These are phyloP conservation scores for Candida nitratophila DNA, from an alignment of 805 yeast genomes.

Conservation along the genomic window DNA sequence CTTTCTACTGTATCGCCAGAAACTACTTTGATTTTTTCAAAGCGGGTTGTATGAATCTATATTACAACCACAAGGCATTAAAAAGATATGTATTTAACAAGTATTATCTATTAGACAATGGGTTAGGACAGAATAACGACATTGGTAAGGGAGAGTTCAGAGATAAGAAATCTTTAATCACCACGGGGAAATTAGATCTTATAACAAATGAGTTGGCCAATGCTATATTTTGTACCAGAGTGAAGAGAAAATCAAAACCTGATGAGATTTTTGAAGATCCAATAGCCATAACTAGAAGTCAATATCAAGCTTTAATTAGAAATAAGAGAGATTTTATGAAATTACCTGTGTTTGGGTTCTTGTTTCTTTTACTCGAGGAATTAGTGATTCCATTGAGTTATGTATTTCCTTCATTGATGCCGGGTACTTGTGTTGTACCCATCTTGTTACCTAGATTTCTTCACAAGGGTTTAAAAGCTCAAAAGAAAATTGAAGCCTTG, in stretches of 20 bases:
- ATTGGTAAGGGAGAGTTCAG: slow-evolving; percentile 18
- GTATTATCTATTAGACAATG: slow-evolving; percentile 22
- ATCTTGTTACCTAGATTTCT: slow-evolving; percentile 28
- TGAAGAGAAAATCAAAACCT: slow-evolving; percentile 11
- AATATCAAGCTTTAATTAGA: slow-evolving; percentile 45
- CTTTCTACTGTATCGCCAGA: slow-evolving; percentile 13
- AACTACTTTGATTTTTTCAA: slow-evolving; percentile 43
- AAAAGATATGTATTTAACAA: slow-evolving; percentile 19
- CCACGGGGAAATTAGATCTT: slow-evolving; percentile 6
- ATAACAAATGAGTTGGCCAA: slow-evolving; percentile 20
- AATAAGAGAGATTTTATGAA: slow-evolving; percentile 42
- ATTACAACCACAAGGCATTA: slow-evolving; percentile 34
- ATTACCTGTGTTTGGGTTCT: slow-evolving; percentile 51
- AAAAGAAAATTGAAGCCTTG: neutral
- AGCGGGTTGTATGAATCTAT: slow-evolving; percentile 49
- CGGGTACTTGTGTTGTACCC: slow-evolving; percentile 56
- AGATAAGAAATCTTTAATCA: slow-evolving; percentile 13
- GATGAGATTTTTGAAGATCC: neutral
- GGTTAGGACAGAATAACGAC: slow-evolving; percentile 15
- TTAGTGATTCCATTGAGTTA: slow-evolving; percentile 46
- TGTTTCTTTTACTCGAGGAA: slow-evolving; percentile 51
- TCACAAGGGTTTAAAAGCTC: neutral
- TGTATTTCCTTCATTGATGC: slow-evolving; percentile 49
- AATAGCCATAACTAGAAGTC: slow-evolving; percentile 27
- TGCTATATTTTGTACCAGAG: slow-evolving; percentile 15